Evolutionary conservation across 495 filamentous ascomycete species (phyloP).

Genomic region (Penicillium coffeae): DNA sequence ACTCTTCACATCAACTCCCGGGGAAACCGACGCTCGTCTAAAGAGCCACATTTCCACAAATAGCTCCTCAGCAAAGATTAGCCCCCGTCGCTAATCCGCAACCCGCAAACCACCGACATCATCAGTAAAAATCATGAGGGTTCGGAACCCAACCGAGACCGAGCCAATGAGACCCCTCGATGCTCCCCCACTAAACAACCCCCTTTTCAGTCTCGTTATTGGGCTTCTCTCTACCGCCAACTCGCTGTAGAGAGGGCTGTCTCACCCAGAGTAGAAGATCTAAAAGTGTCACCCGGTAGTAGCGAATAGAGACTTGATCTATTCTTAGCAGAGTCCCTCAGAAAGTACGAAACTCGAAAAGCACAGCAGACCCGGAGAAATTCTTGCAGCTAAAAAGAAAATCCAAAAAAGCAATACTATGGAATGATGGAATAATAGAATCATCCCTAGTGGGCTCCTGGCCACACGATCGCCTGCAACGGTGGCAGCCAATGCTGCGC

Average conservation of each 20-base stretch:
- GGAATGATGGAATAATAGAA: neutral
- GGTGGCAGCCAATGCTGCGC: conserved; percentile 5
- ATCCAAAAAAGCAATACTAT: neutral
- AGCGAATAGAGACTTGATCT: neutral
- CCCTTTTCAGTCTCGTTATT: conserved; percentile 3
- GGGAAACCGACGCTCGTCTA: neutral
- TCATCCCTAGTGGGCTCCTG: neutral
- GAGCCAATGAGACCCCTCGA: conserved; percentile 15
- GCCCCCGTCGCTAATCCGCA: neutral
- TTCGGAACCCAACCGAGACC: conserved; percentile 21
- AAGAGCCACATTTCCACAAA: neutral
- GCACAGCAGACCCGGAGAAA: no score
- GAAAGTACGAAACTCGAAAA: neutral
- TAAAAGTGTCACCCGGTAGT: no score
- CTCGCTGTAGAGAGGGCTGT: conserved; percentile 1
- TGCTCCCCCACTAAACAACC: conserved; percentile 9
- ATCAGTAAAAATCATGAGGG: neutral
- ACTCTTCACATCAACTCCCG: no score
- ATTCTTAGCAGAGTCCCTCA: neutral
- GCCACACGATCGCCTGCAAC: conserved; percentile 8
- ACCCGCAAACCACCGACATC: conserved; percentile 5
- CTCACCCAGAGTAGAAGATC: neutral
- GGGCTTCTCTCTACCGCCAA: neutral
- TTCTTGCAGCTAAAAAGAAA: no score
- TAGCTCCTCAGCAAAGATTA: neutral